Evolutionary conservation across 2,329 filamentous ascomycete genomes (phyloP), one percentile per base, ranked within the genome.

Genomic region (Xylaria sp.): DNA sequence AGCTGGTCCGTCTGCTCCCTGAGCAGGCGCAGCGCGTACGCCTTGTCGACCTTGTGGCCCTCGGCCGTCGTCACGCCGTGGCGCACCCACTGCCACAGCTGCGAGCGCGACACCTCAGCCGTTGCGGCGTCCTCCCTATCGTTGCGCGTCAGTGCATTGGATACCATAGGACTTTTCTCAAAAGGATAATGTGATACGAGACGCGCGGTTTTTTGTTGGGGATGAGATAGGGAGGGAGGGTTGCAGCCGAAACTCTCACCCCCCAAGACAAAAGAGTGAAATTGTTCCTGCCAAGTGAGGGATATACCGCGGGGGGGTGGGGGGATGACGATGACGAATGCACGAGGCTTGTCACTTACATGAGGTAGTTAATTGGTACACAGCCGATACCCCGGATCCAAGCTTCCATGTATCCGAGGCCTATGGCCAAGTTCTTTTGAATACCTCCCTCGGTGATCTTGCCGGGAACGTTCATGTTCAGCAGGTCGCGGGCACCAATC

Each of bases 401-500:
- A 70, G 93, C 96, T 83, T 99, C 96, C 95, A 98, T 99, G 83
- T 99, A 99, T 60, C 92, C 92, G 6, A 99, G 89, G 45, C 95
- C 96, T 73, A 99, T 98, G 83, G 94, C 95, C 72, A 99, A 86
- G 85, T 98, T 99, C 90, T 97, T 97, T 78, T 93, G 90, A 83
- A 99, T 97, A 65, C 96, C 96, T 5, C 91, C 93, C 81, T 98
- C 95, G 75, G 95, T 97, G 79, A 99, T 87, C 79, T 89, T 87
- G 30, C 96, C 96, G 7, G 95, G 94, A 1, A 98, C 92, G 77
- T 98, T 98, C 92, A 97, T 98, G 87, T 98, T 98, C 68, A 98
- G 88, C 61, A 99, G 87, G 78, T 98, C 96, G 76, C 96, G 97
- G 76, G 90, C 90, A 55, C 90, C 90, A 77, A 99, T 90, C 77